Conservation (phyloP, 2,329 filamentous ascomycete species). For the Alternaria incomplexa region DNA sequence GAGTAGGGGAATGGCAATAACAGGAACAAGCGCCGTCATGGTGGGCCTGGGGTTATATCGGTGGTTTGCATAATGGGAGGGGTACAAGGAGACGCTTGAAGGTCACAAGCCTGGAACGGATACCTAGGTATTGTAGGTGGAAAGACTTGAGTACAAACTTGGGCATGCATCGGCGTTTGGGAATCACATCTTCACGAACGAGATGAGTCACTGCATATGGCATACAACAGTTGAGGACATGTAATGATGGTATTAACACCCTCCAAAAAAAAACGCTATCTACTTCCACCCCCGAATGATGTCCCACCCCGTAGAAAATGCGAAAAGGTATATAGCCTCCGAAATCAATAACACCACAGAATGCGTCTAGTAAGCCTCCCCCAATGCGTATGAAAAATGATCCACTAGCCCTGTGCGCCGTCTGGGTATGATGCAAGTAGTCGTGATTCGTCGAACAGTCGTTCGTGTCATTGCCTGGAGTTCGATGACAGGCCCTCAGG, state of each 20-base stretch:
- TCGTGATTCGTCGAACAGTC: conserved; percentile 18
- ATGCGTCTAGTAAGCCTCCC: conserved; percentile 32
- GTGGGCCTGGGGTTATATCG: conserved; percentile 54
- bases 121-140: not conserved
- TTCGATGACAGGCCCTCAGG: not conserved
- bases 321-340: conserved; percentile 15
- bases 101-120: not conserved
- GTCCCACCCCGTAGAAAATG: conserved; percentile 17
- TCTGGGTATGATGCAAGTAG: conserved; percentile 26
- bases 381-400: conserved; percentile 28
- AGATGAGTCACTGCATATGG: not conserved
- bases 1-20: conserved; percentile 49
- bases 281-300: conserved; percentile 12
- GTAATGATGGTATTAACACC: not conserved
- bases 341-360: conserved; percentile 29
- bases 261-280: not conserved
- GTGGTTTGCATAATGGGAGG: conserved; percentile 40
- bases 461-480: conserved; percentile 8
- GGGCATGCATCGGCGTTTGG: not conserved
- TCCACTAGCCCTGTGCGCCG: conserved; percentile 25
- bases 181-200: not conserved
- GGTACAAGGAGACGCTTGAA: not conserved
- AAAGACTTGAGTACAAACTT: not conserved
- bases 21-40: conserved; percentile 48
- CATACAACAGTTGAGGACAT: not conserved